phyloP scores from a whole-genome alignment of 1,139 yeast genomes.

The Keqinozyma sinolaborantium region DNA sequence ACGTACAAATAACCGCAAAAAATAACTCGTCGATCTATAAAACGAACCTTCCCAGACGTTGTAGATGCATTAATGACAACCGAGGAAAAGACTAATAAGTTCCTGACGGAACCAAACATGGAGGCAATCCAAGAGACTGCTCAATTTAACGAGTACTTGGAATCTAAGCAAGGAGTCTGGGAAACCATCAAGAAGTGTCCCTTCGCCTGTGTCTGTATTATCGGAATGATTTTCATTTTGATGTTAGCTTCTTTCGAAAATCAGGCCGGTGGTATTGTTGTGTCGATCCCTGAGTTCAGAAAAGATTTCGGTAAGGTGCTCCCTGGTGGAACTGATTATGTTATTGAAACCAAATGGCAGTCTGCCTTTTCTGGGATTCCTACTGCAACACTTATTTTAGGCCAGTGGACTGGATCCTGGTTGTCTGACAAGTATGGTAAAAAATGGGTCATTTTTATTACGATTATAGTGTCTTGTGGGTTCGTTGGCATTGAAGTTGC shows the following conservation, averaged over 20 bases:
- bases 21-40: too few relatives aligned
- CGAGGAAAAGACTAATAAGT: too few relatives aligned
- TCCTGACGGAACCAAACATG: background rate
- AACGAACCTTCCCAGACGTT: too few relatives aligned
- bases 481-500: slow-evolving; percentile 15
- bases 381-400: slow-evolving; percentile 9
- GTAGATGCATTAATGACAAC: too few relatives aligned
- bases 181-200: slow-evolving; percentile 5
- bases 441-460: slow-evolving; percentile 11
- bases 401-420: slow-evolving; percentile 13
- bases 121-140: slow-evolving; percentile 3
- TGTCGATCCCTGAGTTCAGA: slow-evolving; percentile 20
- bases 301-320: slow-evolving; percentile 19
- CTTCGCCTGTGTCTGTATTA: slow-evolving; percentile 4
- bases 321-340: background rate
- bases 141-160: slow-evolving; percentile 5
- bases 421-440: slow-evolving; percentile 15
- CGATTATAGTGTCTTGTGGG: slow-evolving; percentile 10
- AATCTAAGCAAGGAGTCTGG: slow-evolving; percentile 4
- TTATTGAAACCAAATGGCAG: slow-evolving; percentile 1
- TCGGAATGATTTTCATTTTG: slow-evolving; percentile 5
- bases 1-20: too few relatives aligned
- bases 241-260: slow-evolving; percentile 13
- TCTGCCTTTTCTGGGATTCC: slow-evolving; percentile 1
- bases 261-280: slow-evolving; percentile 19